phyloP scores from a whole-genome alignment of 768 basidiomycete genomes.

The Termitomyces sp. region DNA sequence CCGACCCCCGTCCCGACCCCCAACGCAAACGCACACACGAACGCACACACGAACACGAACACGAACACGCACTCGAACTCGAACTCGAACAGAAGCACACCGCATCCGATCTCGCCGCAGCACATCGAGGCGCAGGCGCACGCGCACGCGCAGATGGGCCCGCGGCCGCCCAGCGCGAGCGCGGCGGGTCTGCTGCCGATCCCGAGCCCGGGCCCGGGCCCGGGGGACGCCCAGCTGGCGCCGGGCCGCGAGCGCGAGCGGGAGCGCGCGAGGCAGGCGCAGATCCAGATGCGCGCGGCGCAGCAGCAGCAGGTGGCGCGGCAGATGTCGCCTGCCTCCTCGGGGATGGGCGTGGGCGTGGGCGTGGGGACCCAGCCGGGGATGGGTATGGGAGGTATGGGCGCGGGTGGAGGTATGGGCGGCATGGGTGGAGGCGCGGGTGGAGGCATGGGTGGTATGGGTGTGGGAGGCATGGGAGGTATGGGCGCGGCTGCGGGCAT shows the following conservation, averaged over 20 bases:
- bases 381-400: neutral
- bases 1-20: neutral
- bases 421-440: no score
- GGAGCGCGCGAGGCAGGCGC: constrained; percentile 29
- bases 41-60: neutral
- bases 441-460: neutral
- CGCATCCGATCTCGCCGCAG: constrained; percentile 17
- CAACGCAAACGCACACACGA: neutral
- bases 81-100: neutral
- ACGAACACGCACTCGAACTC: neutral
- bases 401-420: no score
- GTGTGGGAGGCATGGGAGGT: neutral
- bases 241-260: constrained; percentile 26
- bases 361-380: neutral
- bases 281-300: constrained; percentile 32
- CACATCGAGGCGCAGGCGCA: constrained; percentile 10
- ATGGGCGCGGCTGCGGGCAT: no score
- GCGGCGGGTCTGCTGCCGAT: no score
- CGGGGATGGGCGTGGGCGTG: constrained; percentile 6
- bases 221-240: constrained; percentile 30
- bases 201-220: constrained; percentile 13
- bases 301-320: constrained; percentile 27
- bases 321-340: constrained; percentile 39
- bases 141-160: constrained; percentile 7
- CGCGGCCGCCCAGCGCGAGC: no score